Evolutionary conservation across 805 yeast genomes (phyloP).

Genomic region (Saturnispora diversa): DNA sequence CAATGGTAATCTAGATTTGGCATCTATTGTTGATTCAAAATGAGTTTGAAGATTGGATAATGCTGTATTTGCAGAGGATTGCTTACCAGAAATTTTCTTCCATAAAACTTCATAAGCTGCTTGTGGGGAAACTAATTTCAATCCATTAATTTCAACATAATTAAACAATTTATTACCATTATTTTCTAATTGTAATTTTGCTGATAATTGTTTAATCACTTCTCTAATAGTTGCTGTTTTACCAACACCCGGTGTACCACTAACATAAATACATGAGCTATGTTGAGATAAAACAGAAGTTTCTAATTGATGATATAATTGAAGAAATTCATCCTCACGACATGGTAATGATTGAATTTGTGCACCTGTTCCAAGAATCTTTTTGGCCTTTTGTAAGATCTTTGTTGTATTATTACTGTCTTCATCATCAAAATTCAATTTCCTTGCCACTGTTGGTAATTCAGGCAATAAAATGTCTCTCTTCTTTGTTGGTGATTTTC

Average conservation of each 20-base stretch:
- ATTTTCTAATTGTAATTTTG: slow-evolving; percentile 18
- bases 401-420: slow-evolving; percentile 17
- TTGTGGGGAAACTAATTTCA: slow-evolving; percentile 71
- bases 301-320: slow-evolving; percentile 60
- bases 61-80: slow-evolving; percentile 56
- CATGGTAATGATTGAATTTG: slow-evolving; percentile 61
- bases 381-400: slow-evolving; percentile 32
- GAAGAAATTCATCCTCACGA: slow-evolving; percentile 73
- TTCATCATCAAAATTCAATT: slow-evolving; percentile 8
- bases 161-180: slow-evolving; percentile 38
- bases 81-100: slow-evolving; percentile 59
- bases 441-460: slow-evolving; percentile 13
- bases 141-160: slow-evolving; percentile 83
- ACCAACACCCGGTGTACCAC: slow-evolving; percentile 98
- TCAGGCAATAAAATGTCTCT: slow-evolving; percentile 3
- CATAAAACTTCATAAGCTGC: slow-evolving; percentile 78
- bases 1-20: slow-evolving; percentile 40
- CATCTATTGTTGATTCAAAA: slow-evolving; percentile 34
- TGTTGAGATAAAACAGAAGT: slow-evolving; percentile 59
- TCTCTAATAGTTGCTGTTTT: slow-evolving; percentile 91
- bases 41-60: slow-evolving; percentile 61
- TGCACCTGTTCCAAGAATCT: slow-evolving; percentile 32
- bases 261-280: slow-evolving; percentile 81
- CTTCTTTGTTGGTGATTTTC: not conserved
- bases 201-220: slow-evolving; percentile 60